A percentile compares a stretch with the other conserved stretches of the same genome.
Conservation (phyloP, 305 asterid genomes). For the Fraxinus nigra region DNA sequence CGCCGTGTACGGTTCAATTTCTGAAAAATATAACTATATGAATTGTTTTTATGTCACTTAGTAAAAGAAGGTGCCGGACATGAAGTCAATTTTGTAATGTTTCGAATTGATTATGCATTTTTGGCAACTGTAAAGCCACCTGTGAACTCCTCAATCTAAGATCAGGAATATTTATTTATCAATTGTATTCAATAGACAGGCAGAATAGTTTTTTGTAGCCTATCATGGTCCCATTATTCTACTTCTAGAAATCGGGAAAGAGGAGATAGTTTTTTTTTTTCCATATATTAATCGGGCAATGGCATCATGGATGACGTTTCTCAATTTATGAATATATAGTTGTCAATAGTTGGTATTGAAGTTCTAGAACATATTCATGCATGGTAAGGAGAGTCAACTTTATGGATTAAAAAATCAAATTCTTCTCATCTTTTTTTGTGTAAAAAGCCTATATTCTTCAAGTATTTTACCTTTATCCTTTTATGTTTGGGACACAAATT, state of each 20-base stretch:
- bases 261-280: background rate
- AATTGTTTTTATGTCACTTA: background rate
- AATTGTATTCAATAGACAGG: background rate
- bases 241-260: background rate
- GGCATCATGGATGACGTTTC: background rate
- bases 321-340: background rate
- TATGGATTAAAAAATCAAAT: too few relatives aligned
- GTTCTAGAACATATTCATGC: background rate
- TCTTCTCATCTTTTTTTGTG: too few relatives aligned
- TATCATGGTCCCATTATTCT: background rate
- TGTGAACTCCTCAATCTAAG: background rate
- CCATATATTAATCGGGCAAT: background rate
- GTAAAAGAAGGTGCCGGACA: background rate
- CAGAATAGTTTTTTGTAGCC: background rate
- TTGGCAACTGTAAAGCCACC: background rate
- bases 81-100: background rate
- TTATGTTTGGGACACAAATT: too few relatives aligned
- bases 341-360: background rate
- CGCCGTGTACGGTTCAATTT: background rate
- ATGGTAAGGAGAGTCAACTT: background rate
- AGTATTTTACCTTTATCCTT: too few relatives aligned
- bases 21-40: background rate
- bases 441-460: too few relatives aligned
- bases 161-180: background rate
- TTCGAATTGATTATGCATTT: background rate